A percentile compares a stretch with the other conserved stretches of the same genome.
These are phyloP conservation scores for Calonectria hawksworthii DNA, from an alignment of 2,329 filamentous ascomycete species.

Conservation along the genomic window DNA sequence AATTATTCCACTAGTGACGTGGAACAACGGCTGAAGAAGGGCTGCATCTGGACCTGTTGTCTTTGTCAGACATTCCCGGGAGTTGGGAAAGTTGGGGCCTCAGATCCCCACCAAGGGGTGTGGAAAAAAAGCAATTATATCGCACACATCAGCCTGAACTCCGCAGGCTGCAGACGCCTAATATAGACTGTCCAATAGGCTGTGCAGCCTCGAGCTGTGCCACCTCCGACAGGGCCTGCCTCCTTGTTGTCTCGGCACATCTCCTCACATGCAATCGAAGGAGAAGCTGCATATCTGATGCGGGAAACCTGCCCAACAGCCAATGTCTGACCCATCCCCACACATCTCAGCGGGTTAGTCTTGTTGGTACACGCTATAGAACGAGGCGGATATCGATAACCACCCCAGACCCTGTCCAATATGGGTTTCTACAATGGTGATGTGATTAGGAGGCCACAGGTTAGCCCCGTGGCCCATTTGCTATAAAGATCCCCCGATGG, in stretches of 20 bases:
- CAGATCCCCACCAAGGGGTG: neutral
- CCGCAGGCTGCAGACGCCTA: neutral
- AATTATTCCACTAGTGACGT: neutral
- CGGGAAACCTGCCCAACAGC: neutral
- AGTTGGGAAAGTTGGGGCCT: neutral
- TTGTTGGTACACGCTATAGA: neutral
- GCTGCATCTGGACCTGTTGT: neutral
- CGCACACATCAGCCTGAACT: neutral
- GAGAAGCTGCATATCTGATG: neutral
- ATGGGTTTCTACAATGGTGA: neutral
- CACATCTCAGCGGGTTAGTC: neutral
- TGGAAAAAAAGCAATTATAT: neutral
- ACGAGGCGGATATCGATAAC: neutral
- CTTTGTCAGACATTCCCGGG: neutral
- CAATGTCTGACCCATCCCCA: neutral
- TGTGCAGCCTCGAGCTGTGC: neutral
- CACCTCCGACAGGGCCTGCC: no score
- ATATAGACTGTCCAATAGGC: neutral
- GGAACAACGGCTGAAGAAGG: neutral
- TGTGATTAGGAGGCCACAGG: neutral
- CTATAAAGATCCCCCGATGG: neutral
- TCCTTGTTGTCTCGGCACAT: neutral
- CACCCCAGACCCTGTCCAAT: neutral
- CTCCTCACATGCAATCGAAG: neutral
- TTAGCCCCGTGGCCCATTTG: neutral